Evolutionary conservation across 345 rosid genomes (phyloP).

Genomic region (Adansonia digitata): DNA sequence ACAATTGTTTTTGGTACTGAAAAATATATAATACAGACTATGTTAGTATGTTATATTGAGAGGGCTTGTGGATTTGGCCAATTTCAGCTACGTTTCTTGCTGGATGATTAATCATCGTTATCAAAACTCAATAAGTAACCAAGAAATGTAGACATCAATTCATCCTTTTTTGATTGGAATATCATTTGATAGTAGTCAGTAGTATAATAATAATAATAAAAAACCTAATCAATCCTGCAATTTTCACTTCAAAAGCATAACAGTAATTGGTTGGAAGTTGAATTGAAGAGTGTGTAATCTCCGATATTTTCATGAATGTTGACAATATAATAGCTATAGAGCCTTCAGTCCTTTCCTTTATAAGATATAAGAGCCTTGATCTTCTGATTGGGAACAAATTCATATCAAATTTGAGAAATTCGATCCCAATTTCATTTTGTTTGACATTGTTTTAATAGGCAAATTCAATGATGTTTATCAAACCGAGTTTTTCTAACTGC

Average conservation of each 20-base stretch:
- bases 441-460: too few relatives aligned
- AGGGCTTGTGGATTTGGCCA: background rate
- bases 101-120: background rate
- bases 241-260: conserved; percentile 64
- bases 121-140: background rate
- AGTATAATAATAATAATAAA: background rate
- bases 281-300: background rate
- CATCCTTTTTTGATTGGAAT: background rate
- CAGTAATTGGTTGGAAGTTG: conserved; percentile 87
- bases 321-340: background rate
- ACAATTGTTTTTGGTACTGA: background rate
- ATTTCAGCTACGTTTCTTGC: background rate
- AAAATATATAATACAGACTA: background rate
- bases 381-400: too few relatives aligned
- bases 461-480: too few relatives aligned
- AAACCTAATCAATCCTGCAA: conserved; percentile 51
- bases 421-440: too few relatives aligned
- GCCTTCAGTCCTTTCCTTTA: background rate
- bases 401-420: too few relatives aligned
- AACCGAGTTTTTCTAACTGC: too few relatives aligned
- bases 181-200: background rate
- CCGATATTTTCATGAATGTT: background rate
- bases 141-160: background rate
- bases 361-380: too few relatives aligned
- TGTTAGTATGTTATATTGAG: background rate